Percentiles rank a stretch among this genome's conserved stretches.
Conservation (phyloP, 805 yeast species). For the Saturnispora zaruensis region DNA sequence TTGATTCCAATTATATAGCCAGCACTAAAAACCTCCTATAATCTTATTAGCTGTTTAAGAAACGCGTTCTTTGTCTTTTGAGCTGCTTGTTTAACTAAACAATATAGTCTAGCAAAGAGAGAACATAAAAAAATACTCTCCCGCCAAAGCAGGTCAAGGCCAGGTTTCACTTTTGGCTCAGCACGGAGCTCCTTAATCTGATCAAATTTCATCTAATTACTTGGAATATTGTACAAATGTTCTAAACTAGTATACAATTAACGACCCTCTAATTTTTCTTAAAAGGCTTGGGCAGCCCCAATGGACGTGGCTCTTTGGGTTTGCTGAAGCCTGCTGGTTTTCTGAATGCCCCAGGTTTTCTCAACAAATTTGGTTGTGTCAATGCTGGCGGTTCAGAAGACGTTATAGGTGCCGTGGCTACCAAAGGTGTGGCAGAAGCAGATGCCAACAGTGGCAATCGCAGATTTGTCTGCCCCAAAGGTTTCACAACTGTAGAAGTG, state of each 20-base stretch:
- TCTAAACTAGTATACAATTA: background rate
- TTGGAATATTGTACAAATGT: background rate
- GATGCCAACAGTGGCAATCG: background rate
- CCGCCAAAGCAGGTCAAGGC: background rate
- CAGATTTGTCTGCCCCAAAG: slow-evolving; percentile 2
- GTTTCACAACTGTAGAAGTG: slow-evolving; percentile 6
- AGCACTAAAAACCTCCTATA: background rate
- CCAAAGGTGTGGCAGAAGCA: background rate
- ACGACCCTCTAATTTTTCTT: background rate
- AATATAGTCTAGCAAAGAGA: background rate
- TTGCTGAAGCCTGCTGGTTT: slow-evolving; percentile 19
- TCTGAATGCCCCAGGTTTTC: slow-evolving; percentile 29
- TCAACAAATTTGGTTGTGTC: slow-evolving; percentile 16
- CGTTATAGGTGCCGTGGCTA: background rate
- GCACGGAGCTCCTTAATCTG: background rate
- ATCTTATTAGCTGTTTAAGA: background rate
- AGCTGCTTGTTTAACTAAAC: background rate
- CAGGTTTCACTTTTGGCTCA: background rate
- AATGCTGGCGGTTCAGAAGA: background rate
- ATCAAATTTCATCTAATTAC: background rate
- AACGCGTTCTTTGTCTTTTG: background rate
- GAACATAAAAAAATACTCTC: background rate
- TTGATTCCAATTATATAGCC: background rate
- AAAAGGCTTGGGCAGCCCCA: background rate
- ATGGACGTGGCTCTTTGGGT: background rate